These are phyloP conservation scores for Fusarium sp. DNA, from an alignment of 2,329 filamentous ascomycete species.

Conservation along the genomic window DNA sequence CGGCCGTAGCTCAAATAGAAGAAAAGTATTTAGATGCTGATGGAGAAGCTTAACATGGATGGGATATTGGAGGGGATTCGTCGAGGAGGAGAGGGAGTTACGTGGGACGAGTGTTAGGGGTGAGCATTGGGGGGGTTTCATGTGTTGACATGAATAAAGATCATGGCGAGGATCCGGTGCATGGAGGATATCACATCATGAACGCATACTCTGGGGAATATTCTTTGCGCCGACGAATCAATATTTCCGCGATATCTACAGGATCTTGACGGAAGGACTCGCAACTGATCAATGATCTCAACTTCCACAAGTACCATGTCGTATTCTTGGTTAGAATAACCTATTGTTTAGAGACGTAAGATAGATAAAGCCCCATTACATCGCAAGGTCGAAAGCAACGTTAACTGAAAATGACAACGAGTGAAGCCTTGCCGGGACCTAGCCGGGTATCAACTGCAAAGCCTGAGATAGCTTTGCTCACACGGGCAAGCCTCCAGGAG, in stretches of 20 bases:
- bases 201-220: not conserved
- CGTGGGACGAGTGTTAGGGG: not conserved
- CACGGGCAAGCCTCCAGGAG: not conserved
- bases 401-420: too few relatives aligned
- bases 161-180: not conserved
- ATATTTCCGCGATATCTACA: not conserved
- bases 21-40: not conserved
- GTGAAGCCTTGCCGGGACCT: not conserved
- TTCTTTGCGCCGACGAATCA: not conserved
- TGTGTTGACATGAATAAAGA: not conserved
- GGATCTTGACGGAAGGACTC: not conserved
- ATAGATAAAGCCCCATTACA: not conserved
- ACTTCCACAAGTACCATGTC: not conserved
- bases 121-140: not conserved
- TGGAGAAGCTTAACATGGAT: not conserved
- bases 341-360: not conserved
- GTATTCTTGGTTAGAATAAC: not conserved
- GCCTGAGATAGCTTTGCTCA: not conserved
- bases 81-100: too few relatives aligned
- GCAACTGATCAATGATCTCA: not conserved
- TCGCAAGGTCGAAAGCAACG: not conserved
- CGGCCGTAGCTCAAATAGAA: not conserved
- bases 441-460: not conserved
- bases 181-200: not conserved
- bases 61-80: not conserved